Base-by-base conservation (phyloP, 2,329 filamentous ascomycete genomes). In the Scopulariopsis brevicaulis region DNA sequence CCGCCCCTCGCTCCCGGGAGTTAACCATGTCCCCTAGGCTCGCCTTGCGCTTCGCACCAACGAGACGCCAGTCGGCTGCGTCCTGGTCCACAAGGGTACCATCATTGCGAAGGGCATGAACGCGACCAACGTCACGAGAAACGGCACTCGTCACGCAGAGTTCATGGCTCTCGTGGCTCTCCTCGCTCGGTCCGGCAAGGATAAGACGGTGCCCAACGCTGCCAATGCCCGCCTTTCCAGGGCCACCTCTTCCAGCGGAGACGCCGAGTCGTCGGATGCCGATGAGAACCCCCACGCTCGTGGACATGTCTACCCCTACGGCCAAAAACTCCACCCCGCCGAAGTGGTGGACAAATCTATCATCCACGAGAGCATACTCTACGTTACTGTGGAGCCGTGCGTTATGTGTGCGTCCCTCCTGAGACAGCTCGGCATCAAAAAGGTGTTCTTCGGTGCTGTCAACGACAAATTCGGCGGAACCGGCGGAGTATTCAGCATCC, bases 401-500 rank as follows among this genome's bases (percentile, higher is more conserved):
- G 90, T 99, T 74, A 99, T 99, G 94, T 99, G 94, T 69, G 94
- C 94, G 14, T 95, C 91, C 7, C 84, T 95, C 57, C 80, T 99
- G 55, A 84, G 91, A 56, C 95, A 99, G 71, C 86, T 95, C 63
- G 83, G 85, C 15, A 91, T 99, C 71, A 83, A 87, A 61, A 87
- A 87, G 63, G 94, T 99, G 35, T 97, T 93, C 71, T 99, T 94
- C 71, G 95, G 94, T 4, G 96, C 92, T 60, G 84, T 89, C 65
- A 99, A 99, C 70, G 94, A 99, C 74, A 89, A 95, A 59, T 99
- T 99, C 74, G 94, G 94, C 8, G 94, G 95, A 35, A 96, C 91
- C 18, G 94, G 94, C 1, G 93, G 95, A 57, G 94, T 99, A 15
- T 84, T 99, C 69, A 87, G 85, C 64, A 84, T 97, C 57, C 91